Evolutionary conservation across 805 yeast genomes (phyloP).

Genomic region (Diddensiella santjacobensis): DNA sequence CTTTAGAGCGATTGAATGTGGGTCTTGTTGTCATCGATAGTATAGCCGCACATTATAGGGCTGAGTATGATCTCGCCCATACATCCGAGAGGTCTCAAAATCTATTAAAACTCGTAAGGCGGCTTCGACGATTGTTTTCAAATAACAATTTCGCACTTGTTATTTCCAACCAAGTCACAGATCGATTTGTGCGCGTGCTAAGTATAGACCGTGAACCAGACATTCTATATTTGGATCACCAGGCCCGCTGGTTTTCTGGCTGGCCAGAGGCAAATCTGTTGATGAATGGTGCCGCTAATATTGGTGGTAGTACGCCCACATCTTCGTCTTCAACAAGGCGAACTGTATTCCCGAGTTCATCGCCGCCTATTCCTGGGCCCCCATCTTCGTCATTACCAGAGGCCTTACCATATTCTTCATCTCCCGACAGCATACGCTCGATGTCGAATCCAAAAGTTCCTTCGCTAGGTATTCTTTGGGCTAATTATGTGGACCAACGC

Average conservation of each 20-base stretch:
- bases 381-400: conserved; percentile 26
- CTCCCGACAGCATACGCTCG: conserved; percentile 9
- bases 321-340: background rate
- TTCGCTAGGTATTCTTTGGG: conserved; percentile 55
- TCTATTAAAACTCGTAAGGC: conserved; percentile 39
- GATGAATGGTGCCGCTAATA: background rate
- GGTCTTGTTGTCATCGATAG: conserved; percentile 73
- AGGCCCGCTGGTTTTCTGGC: conserved; percentile 68
- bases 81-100: conserved; percentile 35
- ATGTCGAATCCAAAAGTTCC: conserved; percentile 41
- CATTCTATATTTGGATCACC: conserved; percentile 50
- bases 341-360: background rate
- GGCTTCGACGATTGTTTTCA: conserved; percentile 48
- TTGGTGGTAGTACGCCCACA: background rate
- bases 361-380: background rate
- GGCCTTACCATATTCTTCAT: conserved; percentile 6
- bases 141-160: conserved; percentile 55
- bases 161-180: conserved; percentile 77
- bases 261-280: conserved; percentile 52
- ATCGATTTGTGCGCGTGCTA: conserved; percentile 39
- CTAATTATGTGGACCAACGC: conserved; percentile 48
- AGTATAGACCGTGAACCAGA: conserved; percentile 31
- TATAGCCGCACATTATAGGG: conserved; percentile 68
- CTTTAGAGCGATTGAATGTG: conserved; percentile 42
- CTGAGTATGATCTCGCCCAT: conserved; percentile 43